Base-by-base conservation (phyloP, 768 basidiomycete species). In the Leucogyrophana mollusca region DNA sequence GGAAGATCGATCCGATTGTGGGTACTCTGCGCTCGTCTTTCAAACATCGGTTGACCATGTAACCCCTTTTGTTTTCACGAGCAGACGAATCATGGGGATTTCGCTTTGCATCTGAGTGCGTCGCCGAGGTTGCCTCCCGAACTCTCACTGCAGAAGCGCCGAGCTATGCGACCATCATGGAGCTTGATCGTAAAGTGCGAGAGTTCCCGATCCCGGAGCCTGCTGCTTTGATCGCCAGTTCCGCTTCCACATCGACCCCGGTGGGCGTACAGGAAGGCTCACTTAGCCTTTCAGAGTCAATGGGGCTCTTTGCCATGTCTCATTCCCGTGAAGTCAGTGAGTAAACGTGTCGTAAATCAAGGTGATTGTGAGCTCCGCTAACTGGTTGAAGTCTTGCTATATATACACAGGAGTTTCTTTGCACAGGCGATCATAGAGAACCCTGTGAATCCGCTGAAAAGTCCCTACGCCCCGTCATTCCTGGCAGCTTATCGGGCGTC, bases 381-480 rank as follows among this genome's bases (percentile, higher is more conserved):
- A 21, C 23, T 16, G 20, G 21, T 50, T 43, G 23, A 41, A 83
- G 82, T 80, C 17, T 67, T 84, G 14, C 69, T 84, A 57, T 81
- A 81, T 57, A 76, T 86, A 24, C 83, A 84, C 54, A 74, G 83
- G 20, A 74, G 74, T 47, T 87, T 83, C 69, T 86, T 87, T 49
- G 84, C 85, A 1, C 81, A 82, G 56, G 85, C 85, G 3, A 78
- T 87, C 52, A 79, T 83, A 20, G 83, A 87, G 46, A 73, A 80
- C 30, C 84, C 85, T 0, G 61, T 65, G 21, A 83, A 87, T 59
- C 85, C 85, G 0, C 69, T 87, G 34, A 79, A 81, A 60, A 84
- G 82, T 51, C 60, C 71, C 5, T 87, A 85, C 41, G 78, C 82
- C 0, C 77, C 77, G 0, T 84, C 82, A 0, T 86, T 87, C 50